A percentile compares a stretch with the other conserved stretches of the same genome.
These are phyloP conservation scores for Fusarium cicatricum DNA, from an alignment of 2,329 filamentous ascomycete species.

Conservation along the genomic window DNA sequence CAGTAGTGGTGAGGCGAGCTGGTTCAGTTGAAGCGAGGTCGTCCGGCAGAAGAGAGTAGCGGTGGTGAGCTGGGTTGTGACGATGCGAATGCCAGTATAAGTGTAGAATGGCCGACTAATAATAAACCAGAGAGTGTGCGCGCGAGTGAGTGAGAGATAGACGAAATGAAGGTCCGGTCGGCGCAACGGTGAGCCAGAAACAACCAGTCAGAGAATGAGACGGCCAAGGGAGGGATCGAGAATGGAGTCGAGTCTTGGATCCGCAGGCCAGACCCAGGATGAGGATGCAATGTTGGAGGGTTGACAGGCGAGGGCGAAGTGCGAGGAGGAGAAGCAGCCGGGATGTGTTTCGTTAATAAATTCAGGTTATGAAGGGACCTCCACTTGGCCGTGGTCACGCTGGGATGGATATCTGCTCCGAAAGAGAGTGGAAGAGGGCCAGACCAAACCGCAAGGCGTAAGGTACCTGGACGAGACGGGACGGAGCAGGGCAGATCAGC, in stretches of 20 bases:
- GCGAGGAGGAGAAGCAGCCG: slow-evolving; percentile 11
- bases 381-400: slow-evolving; percentile 15
- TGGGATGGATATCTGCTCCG: slow-evolving; percentile 33
- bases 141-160: neutral
- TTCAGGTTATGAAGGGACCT: slow-evolving; percentile 14
- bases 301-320: slow-evolving; percentile 7
- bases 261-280: slow-evolving; percentile 15
- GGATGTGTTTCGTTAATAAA: slow-evolving; percentile 37
- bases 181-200: slow-evolving; percentile 32
- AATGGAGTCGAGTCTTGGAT: slow-evolving; percentile 17
- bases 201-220: slow-evolving; percentile 22
- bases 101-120: neutral
- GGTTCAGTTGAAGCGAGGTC: slow-evolving; percentile 19
- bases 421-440: slow-evolving; percentile 20
- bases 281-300: neutral
- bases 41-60: slow-evolving; percentile 7
- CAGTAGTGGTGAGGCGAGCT: no score
- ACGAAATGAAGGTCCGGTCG: slow-evolving; percentile 16
- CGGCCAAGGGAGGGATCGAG: slow-evolving; percentile 13
- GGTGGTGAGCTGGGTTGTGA: neutral
- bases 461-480: no score
- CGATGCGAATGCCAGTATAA: neutral
- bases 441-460: slow-evolving; percentile 21
- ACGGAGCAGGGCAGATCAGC: slow-evolving; percentile 2
- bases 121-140: neutral